Evolutionary conservation across 257 asterid species (phyloP), one percentile per base, ranked within the genome.

Genomic region (Salvia splendens): DNA sequence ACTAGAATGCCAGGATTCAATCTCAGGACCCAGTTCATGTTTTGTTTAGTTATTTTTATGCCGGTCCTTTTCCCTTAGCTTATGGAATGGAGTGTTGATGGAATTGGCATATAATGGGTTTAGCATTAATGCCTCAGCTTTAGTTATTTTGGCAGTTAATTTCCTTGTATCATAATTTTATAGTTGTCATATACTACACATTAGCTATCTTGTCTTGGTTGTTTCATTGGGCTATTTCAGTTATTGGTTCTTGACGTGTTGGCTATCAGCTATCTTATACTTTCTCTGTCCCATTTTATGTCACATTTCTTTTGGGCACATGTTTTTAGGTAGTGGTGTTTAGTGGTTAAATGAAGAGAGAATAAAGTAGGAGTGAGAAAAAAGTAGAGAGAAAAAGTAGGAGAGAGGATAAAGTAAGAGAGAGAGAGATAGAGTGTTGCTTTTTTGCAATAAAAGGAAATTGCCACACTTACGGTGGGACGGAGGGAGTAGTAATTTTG

Each of bases 151-250:
- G 47, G 50, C 35, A 9, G 11, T 9, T 40, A 24, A 24, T 24
- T 24, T 2, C 30, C 30, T 24, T 24, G 30, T 24, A 24, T 24
- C 30, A 24, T 24, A 24, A 3, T 24, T 24, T 24, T 24, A 24
- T 24, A 24, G 30, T 24, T 24, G 30, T 24, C 30, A 24, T 24
- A 24, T 24, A 1, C 30, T 24, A 1, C 30, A 24, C 2, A 6
- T 35, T 70, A 6, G 63, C 42, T 61, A 38, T 51, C 50, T 30
- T 51, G 32, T 52, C 33, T n/a, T 41, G 8, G 56, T 65, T 48
- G 40, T 57, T 15, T 15, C 36, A 36, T 54, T 65, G 32, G 33
- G 64, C 49, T 40, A 5, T 49, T 30, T 14, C 50, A 17, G 2
- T 38, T 30, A 33, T 64, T 58, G 40, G 14, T 53, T 11, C 45